Conservation (phyloP, 495 filamentous ascomycete species). For the Apiosordaria backusii region DNA sequence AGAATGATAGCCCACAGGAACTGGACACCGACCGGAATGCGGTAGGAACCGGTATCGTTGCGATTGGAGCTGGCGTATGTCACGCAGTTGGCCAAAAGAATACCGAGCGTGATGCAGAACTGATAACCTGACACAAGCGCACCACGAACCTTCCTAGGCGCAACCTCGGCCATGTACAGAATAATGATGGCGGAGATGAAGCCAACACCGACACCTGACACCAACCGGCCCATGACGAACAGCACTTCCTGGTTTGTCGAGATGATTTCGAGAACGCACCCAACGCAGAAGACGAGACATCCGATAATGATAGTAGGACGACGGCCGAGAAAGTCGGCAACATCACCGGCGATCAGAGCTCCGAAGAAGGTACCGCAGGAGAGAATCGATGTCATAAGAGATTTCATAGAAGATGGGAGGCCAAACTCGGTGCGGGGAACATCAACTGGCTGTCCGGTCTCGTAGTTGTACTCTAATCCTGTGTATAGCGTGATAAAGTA, state of each 20-base stretch:
- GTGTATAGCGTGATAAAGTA: slow-evolving; percentile 59
- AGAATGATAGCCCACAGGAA: slow-evolving; percentile 68
- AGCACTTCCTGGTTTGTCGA: slow-evolving; percentile 36
- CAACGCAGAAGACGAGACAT: slow-evolving; percentile 59
- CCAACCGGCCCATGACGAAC: slow-evolving; percentile 62
- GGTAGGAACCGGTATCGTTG: slow-evolving; percentile 63
- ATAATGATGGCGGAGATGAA: slow-evolving; percentile 70
- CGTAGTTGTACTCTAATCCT: slow-evolving; percentile 57
- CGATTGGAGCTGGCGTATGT: slow-evolving; percentile 63
- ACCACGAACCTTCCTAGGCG: slow-evolving; percentile 63
- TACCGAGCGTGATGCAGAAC: slow-evolving; percentile 71
- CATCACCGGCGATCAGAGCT: slow-evolving; percentile 62
- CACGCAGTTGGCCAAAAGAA: slow-evolving; percentile 69
- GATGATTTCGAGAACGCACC: slow-evolving; percentile 58
- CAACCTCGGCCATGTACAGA: slow-evolving; percentile 69
- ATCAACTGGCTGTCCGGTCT: slow-evolving; percentile 39
- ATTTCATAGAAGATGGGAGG: slow-evolving; percentile 46
- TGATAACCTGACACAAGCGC: slow-evolving; percentile 73
- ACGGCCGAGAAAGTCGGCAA: slow-evolving; percentile 67
- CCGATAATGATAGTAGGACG: slow-evolving; percentile 63
- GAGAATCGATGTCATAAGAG: slow-evolving; percentile 69
- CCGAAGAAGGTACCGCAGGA: slow-evolving; percentile 75
- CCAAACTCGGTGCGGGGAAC: slow-evolving; percentile 29
- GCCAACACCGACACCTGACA: slow-evolving; percentile 69
- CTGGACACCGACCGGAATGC: slow-evolving; percentile 68